phyloP scores from a whole-genome alignment of 2,329 filamentous ascomycete genomes.

The Penicillium sp. region DNA sequence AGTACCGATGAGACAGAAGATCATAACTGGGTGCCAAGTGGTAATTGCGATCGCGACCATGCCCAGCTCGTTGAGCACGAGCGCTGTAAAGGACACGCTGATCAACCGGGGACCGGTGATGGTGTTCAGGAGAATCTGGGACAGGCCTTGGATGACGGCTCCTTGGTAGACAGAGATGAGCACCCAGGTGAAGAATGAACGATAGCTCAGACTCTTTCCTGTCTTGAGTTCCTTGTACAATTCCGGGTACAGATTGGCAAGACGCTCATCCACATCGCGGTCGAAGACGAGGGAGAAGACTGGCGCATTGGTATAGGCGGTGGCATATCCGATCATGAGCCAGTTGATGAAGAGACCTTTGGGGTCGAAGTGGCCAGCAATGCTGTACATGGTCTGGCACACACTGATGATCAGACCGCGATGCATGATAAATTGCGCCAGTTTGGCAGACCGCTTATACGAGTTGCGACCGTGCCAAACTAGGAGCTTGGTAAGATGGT shows the following conservation, averaged over 20 bases:
- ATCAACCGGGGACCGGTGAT: conserved; percentile 68
- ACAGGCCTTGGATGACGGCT: conserved; percentile 88
- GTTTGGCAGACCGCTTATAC: conserved; percentile 92
- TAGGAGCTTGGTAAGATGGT: conserved; percentile 90
- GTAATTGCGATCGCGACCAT: conserved; percentile 98
- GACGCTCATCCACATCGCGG: conserved; percentile 86
- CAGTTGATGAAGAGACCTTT: conserved; percentile 94
- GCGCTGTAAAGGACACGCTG: conserved; percentile 81
- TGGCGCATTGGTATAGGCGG: conserved; percentile 87
- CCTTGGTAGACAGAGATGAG: conserved; percentile 93
- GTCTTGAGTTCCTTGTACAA: conserved; percentile 95
- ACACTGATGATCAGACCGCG: conserved; percentile 91
- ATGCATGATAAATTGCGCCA: conserved; percentile 97
- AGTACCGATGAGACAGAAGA: conserved; percentile 76
- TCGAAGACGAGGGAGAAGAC: conserved; percentile 93
- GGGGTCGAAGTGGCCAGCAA: conserved; percentile 86
- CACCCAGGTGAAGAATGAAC: conserved; percentile 96
- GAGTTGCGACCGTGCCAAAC: conserved; percentile 98
- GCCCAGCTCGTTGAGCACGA: conserved; percentile 88
- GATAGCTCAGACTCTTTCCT: conserved; percentile 80
- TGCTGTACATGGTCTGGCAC: conserved; percentile 96
- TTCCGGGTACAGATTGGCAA: conserved; percentile 93
- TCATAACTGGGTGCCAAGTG: conserved; percentile 95
- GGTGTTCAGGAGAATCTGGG: conserved; percentile 78
- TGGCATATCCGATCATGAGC: conserved; percentile 94